Base-by-base conservation (phyloP, 129 eudicot genomes). In the Calendula officinalis region DNA sequence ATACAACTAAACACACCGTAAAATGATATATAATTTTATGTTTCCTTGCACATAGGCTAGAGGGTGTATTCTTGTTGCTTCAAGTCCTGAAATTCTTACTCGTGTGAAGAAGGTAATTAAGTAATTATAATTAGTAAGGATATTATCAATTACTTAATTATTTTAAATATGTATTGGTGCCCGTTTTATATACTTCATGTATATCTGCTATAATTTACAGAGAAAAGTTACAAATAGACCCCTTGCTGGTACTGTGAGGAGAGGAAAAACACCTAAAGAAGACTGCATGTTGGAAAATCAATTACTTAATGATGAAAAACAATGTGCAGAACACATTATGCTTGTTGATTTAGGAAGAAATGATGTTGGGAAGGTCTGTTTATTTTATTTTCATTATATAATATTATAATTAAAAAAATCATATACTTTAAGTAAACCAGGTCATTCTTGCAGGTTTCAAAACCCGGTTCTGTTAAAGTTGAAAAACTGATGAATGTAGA, bases 71-170 rank as follows among this genome's bases (percentile, higher is more conserved):
- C 77, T 94, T 68, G 99, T 94, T 86, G 99, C 90, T 72, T 94
- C 99, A 71, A 94, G 99, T 74, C 99, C 99, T 5, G 99, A 94
- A 75, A 94, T 94, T 78, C 95, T 94, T 66, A 94, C 99, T 46
- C 97, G 90, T 39, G 97, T 88, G 46, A 88, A 86, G 78, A 89
- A 89, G 95, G 99, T 84, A 85, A 76, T 22, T 22, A 22, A 22
- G 30, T 22, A 22, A 22, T 22, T 22, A 22, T 22, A 22, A 22
- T 37, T 49, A 49, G 49, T 43, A 56, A 55, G 60, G 56, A 57
- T 57, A 44, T 54, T 15, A 17, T 27, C 30, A 51, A 38, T 4
- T 60, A 42, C 32, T 46, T 34, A 56, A 42, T 27, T 48, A 40
- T 14, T 42, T 42, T 5, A 37, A 8, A 56, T 9, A 52, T 5